These are phyloP conservation scores for Trichoderma arundinaceum DNA, from an alignment of 2,329 filamentous ascomycete species.

Conservation along the genomic window DNA sequence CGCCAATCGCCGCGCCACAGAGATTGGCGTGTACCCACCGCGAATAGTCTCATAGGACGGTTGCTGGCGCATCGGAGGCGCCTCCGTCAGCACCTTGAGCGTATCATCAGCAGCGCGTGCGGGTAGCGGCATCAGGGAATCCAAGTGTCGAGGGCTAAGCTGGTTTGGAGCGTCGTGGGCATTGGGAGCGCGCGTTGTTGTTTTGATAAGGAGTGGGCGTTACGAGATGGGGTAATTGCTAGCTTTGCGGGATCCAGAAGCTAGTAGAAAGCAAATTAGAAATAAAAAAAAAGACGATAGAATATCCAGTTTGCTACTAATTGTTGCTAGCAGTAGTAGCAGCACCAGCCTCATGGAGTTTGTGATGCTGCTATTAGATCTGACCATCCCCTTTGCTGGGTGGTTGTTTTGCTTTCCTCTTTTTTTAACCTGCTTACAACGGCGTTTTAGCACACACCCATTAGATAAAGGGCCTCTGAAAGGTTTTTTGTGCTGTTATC, in stretches of 20 bases:
- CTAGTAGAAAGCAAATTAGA: too few relatives aligned
- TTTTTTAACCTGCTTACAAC: background rate
- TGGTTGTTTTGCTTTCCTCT: background rate
- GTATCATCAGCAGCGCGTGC: background rate
- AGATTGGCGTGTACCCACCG: background rate
- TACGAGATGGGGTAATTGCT: too few relatives aligned
- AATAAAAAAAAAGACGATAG: too few relatives aligned
- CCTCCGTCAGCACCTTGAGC: constrained; percentile 4
- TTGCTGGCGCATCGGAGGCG: background rate
- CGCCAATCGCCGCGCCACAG: background rate
- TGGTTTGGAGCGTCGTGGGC: too few relatives aligned
- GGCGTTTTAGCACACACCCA: background rate
- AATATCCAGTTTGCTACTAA: too few relatives aligned
- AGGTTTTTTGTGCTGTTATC: background rate
- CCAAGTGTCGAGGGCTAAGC: too few relatives aligned
- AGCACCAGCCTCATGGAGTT: background rate
- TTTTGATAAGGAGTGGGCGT: too few relatives aligned
- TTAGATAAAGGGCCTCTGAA: background rate
- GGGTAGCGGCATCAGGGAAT: background rate
- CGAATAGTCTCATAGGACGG: background rate
- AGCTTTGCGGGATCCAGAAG: too few relatives aligned
- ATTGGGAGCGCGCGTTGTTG: too few relatives aligned
- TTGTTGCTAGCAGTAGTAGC: too few relatives aligned
- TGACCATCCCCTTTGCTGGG: background rate
- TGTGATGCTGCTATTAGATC: background rate